These are phyloP conservation scores for Penicillium occitanis DNA, from an alignment of 2,329 filamentous ascomycete genomes.

Conservation along the genomic window DNA sequence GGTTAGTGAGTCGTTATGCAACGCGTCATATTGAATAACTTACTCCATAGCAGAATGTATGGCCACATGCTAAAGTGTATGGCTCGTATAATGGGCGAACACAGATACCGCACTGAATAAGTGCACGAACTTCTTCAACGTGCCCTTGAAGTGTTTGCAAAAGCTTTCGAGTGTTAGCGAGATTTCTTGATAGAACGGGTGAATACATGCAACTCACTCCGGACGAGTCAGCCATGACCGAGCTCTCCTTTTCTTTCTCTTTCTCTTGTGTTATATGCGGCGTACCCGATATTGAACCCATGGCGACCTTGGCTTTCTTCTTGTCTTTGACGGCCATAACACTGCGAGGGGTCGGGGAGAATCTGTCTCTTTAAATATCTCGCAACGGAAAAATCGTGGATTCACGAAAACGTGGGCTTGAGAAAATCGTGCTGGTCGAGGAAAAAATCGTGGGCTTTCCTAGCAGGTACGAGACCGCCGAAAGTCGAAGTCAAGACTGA, in stretches of 20 bases:
- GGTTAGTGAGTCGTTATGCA: constrained; percentile 16
- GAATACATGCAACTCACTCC: constrained; percentile 30
- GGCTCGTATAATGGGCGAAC: constrained; percentile 68
- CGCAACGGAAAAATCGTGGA: not conserved
- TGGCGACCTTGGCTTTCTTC: constrained; percentile 9
- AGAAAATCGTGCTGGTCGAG: not conserved
- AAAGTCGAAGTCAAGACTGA: constrained; percentile 2
- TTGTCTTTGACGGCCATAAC: constrained; percentile 15
- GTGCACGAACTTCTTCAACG: constrained; percentile 59
- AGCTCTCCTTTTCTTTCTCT: not conserved
- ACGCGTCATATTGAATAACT: constrained; percentile 28
- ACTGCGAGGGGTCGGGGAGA: not conserved
- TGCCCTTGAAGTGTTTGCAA: constrained; percentile 51
- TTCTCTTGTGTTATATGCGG: constrained; percentile 1
- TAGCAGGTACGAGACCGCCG: not conserved
- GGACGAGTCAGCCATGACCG: constrained; percentile 24
- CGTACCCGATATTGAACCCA: constrained; percentile 15
- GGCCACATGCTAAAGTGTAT: constrained; percentile 66
- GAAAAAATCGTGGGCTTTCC: not conserved
- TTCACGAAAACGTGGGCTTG: not conserved
- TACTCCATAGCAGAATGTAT: constrained; percentile 70
- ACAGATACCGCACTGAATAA: constrained; percentile 68
- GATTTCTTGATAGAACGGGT: constrained; percentile 14
- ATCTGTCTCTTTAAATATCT: not conserved
- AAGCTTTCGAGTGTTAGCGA: constrained; percentile 30